A percentile compares a stretch with the other conserved stretches of the same genome.
Conservation (phyloP, 2,329 filamentous ascomycete species). For the Nothomitra cinnamomea region DNA sequence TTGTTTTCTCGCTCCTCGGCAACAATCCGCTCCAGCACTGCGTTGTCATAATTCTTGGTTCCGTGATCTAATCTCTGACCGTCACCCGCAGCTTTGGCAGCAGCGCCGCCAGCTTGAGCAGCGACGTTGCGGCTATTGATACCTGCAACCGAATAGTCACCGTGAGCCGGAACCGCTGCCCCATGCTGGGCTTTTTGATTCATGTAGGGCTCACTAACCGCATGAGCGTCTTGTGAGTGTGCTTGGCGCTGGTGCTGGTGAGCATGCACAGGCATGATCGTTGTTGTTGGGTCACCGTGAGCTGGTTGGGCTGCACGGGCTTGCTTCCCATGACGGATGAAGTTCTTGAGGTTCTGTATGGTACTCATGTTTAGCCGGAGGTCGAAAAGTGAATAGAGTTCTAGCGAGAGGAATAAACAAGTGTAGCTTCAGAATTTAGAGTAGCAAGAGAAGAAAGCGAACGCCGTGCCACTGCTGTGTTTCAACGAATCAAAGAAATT, state of each 20-base stretch:
- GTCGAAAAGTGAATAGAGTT: too few relatives aligned
- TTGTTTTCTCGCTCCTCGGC: constrained; percentile 80
- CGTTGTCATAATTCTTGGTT: constrained; percentile 34
- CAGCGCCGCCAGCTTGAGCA: constrained; percentile 48
- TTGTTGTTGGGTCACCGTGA: constrained; percentile 43
- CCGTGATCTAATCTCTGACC: constrained; percentile 33
- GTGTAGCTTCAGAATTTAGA: too few relatives aligned
- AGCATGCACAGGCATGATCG: constrained; percentile 41
- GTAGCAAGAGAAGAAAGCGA: not conserved
- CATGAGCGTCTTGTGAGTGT: constrained; percentile 35
- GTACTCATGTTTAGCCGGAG: constrained; percentile 35
- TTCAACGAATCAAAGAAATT: not conserved
- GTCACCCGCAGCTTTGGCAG: constrained; percentile 44
- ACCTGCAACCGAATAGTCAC: constrained; percentile 46
- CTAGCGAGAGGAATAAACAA: not conserved
- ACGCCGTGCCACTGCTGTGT: not conserved
- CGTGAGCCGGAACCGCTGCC: constrained; percentile 23
- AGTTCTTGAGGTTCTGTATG: constrained; percentile 95
- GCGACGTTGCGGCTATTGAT: constrained; percentile 46
- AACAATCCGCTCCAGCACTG: constrained; percentile 68
- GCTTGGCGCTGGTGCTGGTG: constrained; percentile 20
- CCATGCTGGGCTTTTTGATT: constrained; percentile 31
- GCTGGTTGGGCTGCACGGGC: constrained; percentile 49
- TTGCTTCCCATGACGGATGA: constrained; percentile 96
- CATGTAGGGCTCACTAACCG: constrained; percentile 41